phyloP scores from a whole-genome alignment of 169 alveolate species.

The Cryptosporidium ryanae region DNA sequence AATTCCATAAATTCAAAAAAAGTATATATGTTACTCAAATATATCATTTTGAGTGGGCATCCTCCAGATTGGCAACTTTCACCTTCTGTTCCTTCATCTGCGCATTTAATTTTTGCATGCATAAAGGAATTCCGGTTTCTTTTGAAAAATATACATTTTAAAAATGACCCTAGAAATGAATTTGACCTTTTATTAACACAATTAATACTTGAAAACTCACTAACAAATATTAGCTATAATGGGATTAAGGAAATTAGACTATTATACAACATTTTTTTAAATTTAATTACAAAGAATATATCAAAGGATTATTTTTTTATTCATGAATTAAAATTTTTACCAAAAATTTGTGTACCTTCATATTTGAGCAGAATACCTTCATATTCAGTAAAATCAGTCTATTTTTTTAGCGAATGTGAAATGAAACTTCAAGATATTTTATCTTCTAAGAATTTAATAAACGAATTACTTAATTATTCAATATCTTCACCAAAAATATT shows the following conservation, averaged over 20 bases:
- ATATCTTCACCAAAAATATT: slow-evolving; percentile 12
- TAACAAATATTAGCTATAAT: neutral
- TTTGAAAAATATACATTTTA: neutral
- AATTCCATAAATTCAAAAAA: neutral
- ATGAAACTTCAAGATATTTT: neutral
- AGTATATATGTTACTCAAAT: slow-evolving; percentile 7
- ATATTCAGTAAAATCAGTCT: neutral
- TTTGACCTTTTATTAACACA: slow-evolving; percentile 24
- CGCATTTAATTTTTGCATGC: slow-evolving; percentile 62
- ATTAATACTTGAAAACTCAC: slow-evolving; percentile 2
- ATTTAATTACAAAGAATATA: neutral
- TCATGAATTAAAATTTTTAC: slow-evolving; percentile 43
- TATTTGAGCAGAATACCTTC: slow-evolving; percentile 47
- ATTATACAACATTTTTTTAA: neutral
- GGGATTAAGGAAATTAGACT: slow-evolving; percentile 22
- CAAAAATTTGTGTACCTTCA: slow-evolving; percentile 33
- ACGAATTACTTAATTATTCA: neutral
- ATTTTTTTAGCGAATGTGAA: neutral
- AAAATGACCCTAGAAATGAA: slow-evolving; percentile 4
- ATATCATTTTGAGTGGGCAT: slow-evolving; percentile 36
- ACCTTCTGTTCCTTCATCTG: slow-evolving; percentile 36
- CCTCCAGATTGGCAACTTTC: slow-evolving; percentile 75
- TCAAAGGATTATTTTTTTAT: neutral
- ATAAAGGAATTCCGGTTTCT: slow-evolving; percentile 18
- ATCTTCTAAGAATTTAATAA: neutral